Percentiles rank a stretch among this genome's conserved stretches.
These are phyloP conservation scores for Pseudogymnoascus sp. DNA, from an alignment of 2,329 filamentous ascomycete species.

Conservation along the genomic window DNA sequence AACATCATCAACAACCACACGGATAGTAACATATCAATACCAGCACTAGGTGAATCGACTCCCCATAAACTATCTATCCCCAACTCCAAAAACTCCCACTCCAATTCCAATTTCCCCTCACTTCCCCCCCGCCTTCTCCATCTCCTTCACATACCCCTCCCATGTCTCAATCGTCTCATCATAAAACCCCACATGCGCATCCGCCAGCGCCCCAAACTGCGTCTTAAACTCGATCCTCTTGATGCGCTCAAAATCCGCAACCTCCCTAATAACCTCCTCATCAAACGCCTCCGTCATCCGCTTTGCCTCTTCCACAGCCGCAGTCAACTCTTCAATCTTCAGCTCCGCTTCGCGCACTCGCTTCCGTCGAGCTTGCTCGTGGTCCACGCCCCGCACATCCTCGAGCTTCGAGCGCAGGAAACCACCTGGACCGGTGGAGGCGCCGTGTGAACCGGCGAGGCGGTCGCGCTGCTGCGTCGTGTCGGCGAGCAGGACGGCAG, in stretches of 20 bases:
- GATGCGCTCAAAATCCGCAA: constrained; percentile 90
- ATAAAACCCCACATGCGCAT: constrained; percentile 84
- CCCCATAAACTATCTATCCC: background rate
- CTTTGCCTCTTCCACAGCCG: constrained; percentile 81
- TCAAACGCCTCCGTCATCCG: constrained; percentile 87
- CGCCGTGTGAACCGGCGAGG: constrained; percentile 49
- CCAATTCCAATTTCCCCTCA: background rate
- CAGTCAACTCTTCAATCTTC: constrained; percentile 82
- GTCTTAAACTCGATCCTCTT: constrained; percentile 88
- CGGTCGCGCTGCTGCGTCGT: constrained; percentile 76
- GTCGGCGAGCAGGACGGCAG: constrained; percentile 93
- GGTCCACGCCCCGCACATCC: constrained; percentile 92
- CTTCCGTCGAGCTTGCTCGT: constrained; percentile 83
- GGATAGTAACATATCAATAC: constrained; percentile 1
- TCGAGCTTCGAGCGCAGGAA: constrained; percentile 94
- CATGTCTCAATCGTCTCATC: constrained; percentile 70
- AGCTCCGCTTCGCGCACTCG: constrained; percentile 84
- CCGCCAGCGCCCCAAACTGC: constrained; percentile 73
- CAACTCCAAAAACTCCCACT: constrained; percentile 3
- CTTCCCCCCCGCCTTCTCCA: constrained; percentile 57
- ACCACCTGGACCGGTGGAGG: constrained; percentile 63
- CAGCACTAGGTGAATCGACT: background rate
- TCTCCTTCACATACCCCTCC: constrained; percentile 83
- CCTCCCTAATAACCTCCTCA: constrained; percentile 89
- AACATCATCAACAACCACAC: background rate